A percentile compares a stretch with the other conserved stretches of the same genome.
Conservation (phyloP, 1,284 basidiomycete genomes). For the Cystobasidiaceae sp. region DNA sequence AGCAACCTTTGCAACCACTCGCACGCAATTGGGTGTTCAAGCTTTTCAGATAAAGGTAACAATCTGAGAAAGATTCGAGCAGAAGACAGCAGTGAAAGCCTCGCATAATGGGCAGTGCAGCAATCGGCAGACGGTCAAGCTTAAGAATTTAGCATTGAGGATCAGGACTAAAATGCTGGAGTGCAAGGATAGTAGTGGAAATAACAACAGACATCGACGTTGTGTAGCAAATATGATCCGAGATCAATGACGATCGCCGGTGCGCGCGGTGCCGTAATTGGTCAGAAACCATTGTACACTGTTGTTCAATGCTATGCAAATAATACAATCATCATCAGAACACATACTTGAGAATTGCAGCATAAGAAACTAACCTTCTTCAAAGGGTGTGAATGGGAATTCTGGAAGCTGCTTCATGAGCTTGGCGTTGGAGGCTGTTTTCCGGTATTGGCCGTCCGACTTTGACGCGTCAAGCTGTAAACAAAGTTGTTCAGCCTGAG, state of each 20-base stretch:
- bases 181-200: no score
- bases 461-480: conserved; percentile 47
- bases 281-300: conserved; percentile 73
- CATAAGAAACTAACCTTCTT: conserved; percentile 58
- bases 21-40: conserved; percentile 8
- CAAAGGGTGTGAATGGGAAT: conserved; percentile 83
- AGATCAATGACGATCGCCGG: conserved; percentile 46
- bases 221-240: no score
- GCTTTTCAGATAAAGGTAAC: conserved; percentile 1
- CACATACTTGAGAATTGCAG: not conserved
- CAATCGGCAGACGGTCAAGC: no score
- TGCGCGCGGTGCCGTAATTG: conserved; percentile 64
- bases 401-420: conserved; percentile 58
- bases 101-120: no score
- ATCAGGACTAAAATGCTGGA: no score
- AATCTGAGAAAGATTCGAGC: no score
- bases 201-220: no score
- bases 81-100: no score
- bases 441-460: conserved; percentile 82
- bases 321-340: not conserved
- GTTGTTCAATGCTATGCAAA: conserved; percentile 57
- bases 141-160: no score
- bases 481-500: not conserved
- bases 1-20: not conserved
- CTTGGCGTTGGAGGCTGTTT: conserved; percentile 87